These are phyloP conservation scores for Marasmius fiardii DNA, from an alignment of 1,284 basidiomycete genomes.

Conservation along the genomic window DNA sequence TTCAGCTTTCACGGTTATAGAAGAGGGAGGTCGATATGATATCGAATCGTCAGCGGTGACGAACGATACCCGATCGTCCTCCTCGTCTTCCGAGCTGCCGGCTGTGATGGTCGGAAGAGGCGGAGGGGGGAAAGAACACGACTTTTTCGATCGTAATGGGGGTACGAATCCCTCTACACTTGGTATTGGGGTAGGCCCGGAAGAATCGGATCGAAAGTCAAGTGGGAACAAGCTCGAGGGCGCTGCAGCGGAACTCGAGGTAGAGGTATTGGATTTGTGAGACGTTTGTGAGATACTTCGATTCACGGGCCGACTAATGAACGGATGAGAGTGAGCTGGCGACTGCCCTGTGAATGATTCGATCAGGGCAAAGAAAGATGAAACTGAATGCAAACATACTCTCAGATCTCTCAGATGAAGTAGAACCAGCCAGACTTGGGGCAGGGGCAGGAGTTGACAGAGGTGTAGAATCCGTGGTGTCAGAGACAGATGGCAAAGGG, in stretches of 20 bases:
- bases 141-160: constrained; percentile 24
- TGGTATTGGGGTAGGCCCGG: constrained; percentile 36
- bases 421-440: constrained; percentile 29
- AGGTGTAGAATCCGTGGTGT: constrained; percentile 16
- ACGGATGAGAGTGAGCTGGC: constrained; percentile 38
- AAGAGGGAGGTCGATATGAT: background rate
- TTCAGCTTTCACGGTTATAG: constrained; percentile 5
- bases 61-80: constrained; percentile 38
- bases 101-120: constrained; percentile 31
- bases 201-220: constrained; percentile 53
- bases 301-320: constrained; percentile 54
- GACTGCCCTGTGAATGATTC: constrained; percentile 30
- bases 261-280: constrained; percentile 38
- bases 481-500: constrained; percentile 25
- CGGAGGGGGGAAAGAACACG: constrained; percentile 5
- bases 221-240: constrained; percentile 49
- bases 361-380: constrained; percentile 2
- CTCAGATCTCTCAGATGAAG: constrained; percentile 32
- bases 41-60: constrained; percentile 46
- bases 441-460: background rate
- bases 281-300: constrained; percentile 56
- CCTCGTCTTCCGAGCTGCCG: constrained; percentile 40
- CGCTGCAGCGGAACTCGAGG: constrained; percentile 28
- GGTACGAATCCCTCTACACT: constrained; percentile 27
- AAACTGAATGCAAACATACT: constrained; percentile 22